phyloP scores from a whole-genome alignment of 306 rosid species.

The Ormosia emarginata region DNA sequence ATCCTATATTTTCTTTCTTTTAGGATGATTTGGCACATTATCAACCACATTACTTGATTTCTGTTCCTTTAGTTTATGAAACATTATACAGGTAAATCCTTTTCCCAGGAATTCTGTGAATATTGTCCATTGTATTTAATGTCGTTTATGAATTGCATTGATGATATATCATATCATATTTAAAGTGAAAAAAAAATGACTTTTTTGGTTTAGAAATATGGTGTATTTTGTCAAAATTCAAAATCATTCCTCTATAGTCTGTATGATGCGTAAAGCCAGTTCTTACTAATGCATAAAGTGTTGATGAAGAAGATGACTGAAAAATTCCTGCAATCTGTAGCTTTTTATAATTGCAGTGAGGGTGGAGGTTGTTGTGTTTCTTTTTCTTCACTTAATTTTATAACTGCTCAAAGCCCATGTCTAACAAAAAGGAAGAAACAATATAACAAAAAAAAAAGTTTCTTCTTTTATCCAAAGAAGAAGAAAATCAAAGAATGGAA shows the following conservation, averaged over 20 bases:
- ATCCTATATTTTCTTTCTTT: constrained; percentile 9
- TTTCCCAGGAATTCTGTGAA: constrained; percentile 1
- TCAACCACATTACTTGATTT: constrained; percentile 72
- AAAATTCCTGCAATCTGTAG: background rate
- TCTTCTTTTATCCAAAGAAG: background rate
- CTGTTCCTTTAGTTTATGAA: constrained; percentile 93
- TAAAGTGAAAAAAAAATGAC: background rate
- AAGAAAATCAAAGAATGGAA: background rate
- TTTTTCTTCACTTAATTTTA: background rate
- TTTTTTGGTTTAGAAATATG: background rate
- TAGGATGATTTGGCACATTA: constrained; percentile 71
- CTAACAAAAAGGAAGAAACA: background rate
- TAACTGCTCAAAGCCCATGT: background rate
- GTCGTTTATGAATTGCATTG: constrained; percentile 6
- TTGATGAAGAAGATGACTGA: background rate
- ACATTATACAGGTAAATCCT: constrained; percentile 76
- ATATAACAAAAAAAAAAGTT: background rate
- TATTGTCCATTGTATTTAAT: constrained; percentile 9
- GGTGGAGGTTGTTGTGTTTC: background rate
- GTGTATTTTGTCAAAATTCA: background rate
- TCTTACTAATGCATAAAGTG: background rate
- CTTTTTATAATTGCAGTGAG: background rate
- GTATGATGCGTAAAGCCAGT: background rate
- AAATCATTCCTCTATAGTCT: background rate
- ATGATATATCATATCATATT: background rate